Evolutionary conservation across 495 filamentous ascomycete genomes (phyloP).

Genomic region (Trichoderma orchidacearum): DNA sequence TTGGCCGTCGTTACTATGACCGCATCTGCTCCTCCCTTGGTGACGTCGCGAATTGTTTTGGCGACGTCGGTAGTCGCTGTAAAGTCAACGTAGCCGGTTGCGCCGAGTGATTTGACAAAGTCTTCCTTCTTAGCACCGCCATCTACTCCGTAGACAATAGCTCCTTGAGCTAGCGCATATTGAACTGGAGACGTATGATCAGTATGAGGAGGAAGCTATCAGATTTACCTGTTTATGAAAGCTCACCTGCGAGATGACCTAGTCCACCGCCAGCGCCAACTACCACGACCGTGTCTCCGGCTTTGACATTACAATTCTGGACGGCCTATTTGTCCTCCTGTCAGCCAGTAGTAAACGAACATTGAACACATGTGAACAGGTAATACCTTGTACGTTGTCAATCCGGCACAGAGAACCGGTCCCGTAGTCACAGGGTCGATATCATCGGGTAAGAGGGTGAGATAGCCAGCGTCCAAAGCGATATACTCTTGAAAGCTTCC

Average conservation of each 20-base stretch:
- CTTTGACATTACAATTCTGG: slow-evolving; percentile 22
- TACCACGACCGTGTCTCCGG: slow-evolving; percentile 32
- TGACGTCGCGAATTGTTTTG: slow-evolving; percentile 25
- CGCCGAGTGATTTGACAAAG: slow-evolving; percentile 27
- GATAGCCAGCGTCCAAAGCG: slow-evolving; percentile 30
- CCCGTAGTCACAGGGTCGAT: slow-evolving; percentile 28
- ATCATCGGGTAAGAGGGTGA: slow-evolving; percentile 32
- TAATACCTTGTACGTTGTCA: slow-evolving; percentile 18
- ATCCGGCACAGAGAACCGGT: slow-evolving; percentile 31
- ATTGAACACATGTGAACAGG: too few relatives aligned
- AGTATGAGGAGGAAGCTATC: not conserved
- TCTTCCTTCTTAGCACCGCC: slow-evolving; percentile 26
- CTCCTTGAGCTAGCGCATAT: slow-evolving; percentile 31
- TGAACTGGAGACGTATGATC: slow-evolving; percentile 19
- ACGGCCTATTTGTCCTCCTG: slow-evolving; percentile 18
- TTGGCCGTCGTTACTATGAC: slow-evolving; percentile 28
- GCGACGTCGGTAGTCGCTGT: slow-evolving; percentile 17
- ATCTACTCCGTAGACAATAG: slow-evolving; percentile 32
- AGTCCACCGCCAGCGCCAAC: slow-evolving; percentile 37
- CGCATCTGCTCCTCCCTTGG: slow-evolving; percentile 19
- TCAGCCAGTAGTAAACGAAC: too few relatives aligned
- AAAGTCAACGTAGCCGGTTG: slow-evolving; percentile 33
- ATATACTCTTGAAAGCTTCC: slow-evolving; percentile 35
- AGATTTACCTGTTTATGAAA: not conserved
- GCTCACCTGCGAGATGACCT: slow-evolving; percentile 30